Evolutionary conservation across 495 filamentous ascomycete species (phyloP).

Genomic region (Aspergillus panamensis): DNA sequence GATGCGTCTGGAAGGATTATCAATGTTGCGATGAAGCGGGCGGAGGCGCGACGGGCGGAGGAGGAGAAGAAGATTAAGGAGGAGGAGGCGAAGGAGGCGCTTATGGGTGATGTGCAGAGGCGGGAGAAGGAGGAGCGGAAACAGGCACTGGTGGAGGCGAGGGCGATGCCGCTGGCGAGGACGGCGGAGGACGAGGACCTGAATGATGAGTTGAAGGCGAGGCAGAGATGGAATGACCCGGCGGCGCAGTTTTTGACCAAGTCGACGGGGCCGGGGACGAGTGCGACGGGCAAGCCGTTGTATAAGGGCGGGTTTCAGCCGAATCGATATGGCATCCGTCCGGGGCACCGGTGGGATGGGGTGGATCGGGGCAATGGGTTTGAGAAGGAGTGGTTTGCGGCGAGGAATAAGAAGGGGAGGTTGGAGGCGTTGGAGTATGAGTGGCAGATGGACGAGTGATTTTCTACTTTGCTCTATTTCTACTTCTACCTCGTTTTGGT

Average conservation of each 20-base stretch:
- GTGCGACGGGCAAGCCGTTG: constrained; percentile 62
- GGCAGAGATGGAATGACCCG: constrained; percentile 88
- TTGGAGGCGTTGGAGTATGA: constrained; percentile 78
- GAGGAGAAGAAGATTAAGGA: constrained; percentile 67
- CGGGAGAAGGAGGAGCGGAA: constrained; percentile 52
- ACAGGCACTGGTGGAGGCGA: constrained; percentile 69
- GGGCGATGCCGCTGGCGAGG: constrained; percentile 73
- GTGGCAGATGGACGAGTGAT: constrained; percentile 90
- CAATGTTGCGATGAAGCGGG: constrained; percentile 84
- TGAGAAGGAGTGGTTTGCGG: constrained; percentile 90
- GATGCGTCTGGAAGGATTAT: constrained; percentile 90
- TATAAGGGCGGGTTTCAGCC: constrained; percentile 78
- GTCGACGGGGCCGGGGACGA: constrained; percentile 37
- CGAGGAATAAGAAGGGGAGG: constrained; percentile 70
- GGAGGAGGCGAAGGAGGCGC: constrained; percentile 55
- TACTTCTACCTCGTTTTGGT: neutral
- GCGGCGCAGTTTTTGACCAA: constrained; percentile 74
- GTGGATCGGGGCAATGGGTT: constrained; percentile 94
- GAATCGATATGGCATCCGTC: constrained; percentile 91
- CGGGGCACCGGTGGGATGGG: constrained; percentile 94
- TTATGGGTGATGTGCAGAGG: constrained; percentile 82
- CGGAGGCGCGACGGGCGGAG: constrained; percentile 70
- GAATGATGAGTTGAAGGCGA: constrained; percentile 75
- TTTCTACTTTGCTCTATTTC: constrained; percentile 6
- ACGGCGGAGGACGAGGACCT: constrained; percentile 75